phyloP scores from a whole-genome alignment of 1,284 basidiomycete genomes.

The Phaffia rhodozyma region DNA sequence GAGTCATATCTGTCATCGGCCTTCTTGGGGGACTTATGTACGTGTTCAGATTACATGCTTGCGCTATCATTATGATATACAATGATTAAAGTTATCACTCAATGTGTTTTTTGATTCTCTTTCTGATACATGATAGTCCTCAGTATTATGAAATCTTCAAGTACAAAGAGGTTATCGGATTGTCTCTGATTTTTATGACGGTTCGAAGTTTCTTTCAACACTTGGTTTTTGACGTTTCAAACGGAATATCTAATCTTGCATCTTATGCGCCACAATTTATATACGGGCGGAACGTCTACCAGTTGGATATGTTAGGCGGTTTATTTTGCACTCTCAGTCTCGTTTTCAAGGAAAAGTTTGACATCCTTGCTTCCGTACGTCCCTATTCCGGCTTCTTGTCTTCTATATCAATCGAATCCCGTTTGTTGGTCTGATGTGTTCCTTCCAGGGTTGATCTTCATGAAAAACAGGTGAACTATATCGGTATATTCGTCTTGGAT shows the following conservation, averaged over 20 bases:
- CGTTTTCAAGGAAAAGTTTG: slow-evolving; percentile 53
- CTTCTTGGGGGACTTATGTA: slow-evolving; percentile 51
- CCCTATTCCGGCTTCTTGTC: slow-evolving; percentile 25
- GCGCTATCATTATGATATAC: not conserved
- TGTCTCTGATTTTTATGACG: slow-evolving; percentile 59
- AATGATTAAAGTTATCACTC: no score
- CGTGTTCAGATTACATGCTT: slow-evolving; percentile 21
- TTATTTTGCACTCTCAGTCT: slow-evolving; percentile 57
- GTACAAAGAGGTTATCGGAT: slow-evolving; percentile 55
- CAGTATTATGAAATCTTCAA: slow-evolving; percentile 56
- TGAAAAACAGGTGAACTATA: slow-evolving; percentile 11
- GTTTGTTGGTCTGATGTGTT: not conserved
- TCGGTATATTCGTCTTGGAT: slow-evolving; percentile 71
- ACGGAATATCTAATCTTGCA: not conserved
- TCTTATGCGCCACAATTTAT: not conserved
- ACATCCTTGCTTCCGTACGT: slow-evolving; percentile 54
- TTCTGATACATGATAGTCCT: slow-evolving; percentile 28
- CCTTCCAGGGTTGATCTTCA: not conserved
- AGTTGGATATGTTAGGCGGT: slow-evolving; percentile 42
- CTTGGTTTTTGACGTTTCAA: not conserved
- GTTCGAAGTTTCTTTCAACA: not conserved
- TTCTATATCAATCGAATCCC: not conserved
- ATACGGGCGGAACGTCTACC: not conserved
- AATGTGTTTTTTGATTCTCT: not conserved
- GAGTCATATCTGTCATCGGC: slow-evolving; percentile 50